Percentiles rank a stretch among this genome's conserved stretches.
These are phyloP conservation scores for Termitomyces sp. DNA, from an alignment of 768 basidiomycete species.

Conservation along the genomic window DNA sequence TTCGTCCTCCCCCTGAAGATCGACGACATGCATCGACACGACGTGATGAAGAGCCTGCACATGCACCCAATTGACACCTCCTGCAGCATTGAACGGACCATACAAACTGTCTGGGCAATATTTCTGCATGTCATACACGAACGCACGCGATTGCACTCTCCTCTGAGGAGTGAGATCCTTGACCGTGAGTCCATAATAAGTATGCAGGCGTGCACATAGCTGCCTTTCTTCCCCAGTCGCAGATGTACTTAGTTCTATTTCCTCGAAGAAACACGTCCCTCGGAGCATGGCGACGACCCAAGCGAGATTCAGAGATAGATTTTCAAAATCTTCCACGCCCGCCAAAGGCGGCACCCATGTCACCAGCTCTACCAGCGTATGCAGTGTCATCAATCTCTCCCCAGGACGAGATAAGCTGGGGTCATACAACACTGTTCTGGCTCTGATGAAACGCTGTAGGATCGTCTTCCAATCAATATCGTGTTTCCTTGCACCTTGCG, in stretches of 20 bases:
- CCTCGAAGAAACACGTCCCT: constrained; percentile 40
- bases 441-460: constrained; percentile 51
- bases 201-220: constrained; percentile 46
- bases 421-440: constrained; percentile 38
- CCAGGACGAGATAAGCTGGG: constrained; percentile 28
- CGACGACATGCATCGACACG: constrained; percentile 47
- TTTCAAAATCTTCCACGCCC: constrained; percentile 14
- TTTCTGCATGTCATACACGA: constrained; percentile 57
- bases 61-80: constrained; percentile 57
- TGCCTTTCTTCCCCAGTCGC: constrained; percentile 33
- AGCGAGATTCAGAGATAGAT: constrained; percentile 42
- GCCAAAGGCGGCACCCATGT: constrained; percentile 31
- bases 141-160: constrained; percentile 41
- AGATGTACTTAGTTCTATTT: constrained; percentile 10
- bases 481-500: constrained; percentile 23
- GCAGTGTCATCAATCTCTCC: constrained; percentile 37
- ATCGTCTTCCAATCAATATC: constrained; percentile 47
- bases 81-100: constrained; percentile 49
- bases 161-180: constrained; percentile 27
- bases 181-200: constrained; percentile 48
- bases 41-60: constrained; percentile 49
- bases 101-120: constrained; percentile 44
- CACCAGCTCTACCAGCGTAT: constrained; percentile 47
- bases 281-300: constrained; percentile 44
- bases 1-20: constrained; percentile 26